Evolutionary conservation across 108 stramenopile species (phyloP).

Genomic region (Craspedostauros australis): DNA sequence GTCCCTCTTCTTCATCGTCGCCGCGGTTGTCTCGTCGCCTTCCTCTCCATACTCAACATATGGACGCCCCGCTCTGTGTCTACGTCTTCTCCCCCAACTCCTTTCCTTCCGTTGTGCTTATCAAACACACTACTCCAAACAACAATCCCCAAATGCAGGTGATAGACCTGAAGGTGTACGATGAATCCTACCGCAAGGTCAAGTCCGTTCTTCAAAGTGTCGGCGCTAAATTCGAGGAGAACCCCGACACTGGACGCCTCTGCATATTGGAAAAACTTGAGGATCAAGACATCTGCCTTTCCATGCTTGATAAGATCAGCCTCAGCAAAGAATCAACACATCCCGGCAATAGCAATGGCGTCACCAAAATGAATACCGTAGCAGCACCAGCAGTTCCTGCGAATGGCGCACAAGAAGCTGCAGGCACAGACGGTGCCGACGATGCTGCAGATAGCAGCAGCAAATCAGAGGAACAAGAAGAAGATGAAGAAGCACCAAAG

Average conservation of each 20-base stretch:
- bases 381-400: neutral
- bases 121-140: too few species aligned
- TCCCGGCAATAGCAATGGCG: neutral
- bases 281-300: slow-evolving; percentile 79
- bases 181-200: slow-evolving; percentile 58
- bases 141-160: too few species aligned
- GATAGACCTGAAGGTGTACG: slow-evolving; percentile 52
- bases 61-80: too few species aligned
- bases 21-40: too few species aligned
- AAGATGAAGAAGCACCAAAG: slow-evolving; percentile 6
- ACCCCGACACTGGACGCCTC: slow-evolving; percentile 25
- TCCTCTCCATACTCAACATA: too few species aligned
- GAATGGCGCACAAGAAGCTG: neutral
- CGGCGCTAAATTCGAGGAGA: slow-evolving; percentile 50
- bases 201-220: slow-evolving; percentile 68
- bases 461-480: slow-evolving; percentile 18
- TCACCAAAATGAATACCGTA: too few species aligned
- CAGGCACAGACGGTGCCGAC: slow-evolving; percentile 17
- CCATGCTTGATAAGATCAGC: slow-evolving; percentile 69
- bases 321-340: slow-evolving; percentile 12
- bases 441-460: slow-evolving; percentile 7
- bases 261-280: slow-evolving; percentile 52
- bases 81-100: too few species aligned
- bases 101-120: too few species aligned
- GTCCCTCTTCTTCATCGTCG: too few species aligned